Percentiles rank a stretch among this genome's conserved stretches.
phyloP scores from a whole-genome alignment of 2,329 filamentous ascomycete genomes.

The Xylariaceae sp. region DNA sequence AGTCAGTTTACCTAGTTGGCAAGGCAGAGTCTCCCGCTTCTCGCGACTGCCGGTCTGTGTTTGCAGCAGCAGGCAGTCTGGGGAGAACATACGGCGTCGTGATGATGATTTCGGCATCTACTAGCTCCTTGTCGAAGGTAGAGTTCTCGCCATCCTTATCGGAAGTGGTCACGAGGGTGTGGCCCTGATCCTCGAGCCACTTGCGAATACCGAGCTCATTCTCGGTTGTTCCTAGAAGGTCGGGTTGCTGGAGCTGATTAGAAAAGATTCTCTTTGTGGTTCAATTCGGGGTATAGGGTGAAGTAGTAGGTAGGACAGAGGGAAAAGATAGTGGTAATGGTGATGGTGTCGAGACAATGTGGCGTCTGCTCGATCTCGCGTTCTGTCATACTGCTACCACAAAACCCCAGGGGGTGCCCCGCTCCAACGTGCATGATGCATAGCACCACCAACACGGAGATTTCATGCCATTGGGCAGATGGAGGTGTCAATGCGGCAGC shows the following conservation, averaged over 20 bases:
- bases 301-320: not conserved
- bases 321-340: not conserved
- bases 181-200: conserved; percentile 96
- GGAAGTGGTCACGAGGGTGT: conserved; percentile 93
- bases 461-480: conserved; percentile 13
- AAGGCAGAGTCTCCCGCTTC: not conserved
- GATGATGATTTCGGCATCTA: conserved; percentile 97
- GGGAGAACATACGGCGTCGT: conserved; percentile 72
- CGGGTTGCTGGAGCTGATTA: conserved; percentile 53
- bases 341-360: conserved; percentile 17
- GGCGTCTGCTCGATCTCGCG: conserved; percentile 8
- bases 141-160: conserved; percentile 96
- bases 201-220: conserved; percentile 96
- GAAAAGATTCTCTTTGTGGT: conserved; percentile 21
- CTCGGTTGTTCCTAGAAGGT: conserved; percentile 89
- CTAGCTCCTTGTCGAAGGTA: conserved; percentile 89
- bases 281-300: not conserved
- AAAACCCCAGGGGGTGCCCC: not conserved
- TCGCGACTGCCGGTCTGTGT: not conserved
- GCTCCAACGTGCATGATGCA: conserved; percentile 15
- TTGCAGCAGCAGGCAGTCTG: conserved; percentile 17
- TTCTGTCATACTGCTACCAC: conserved; percentile 20
- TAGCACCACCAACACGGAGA: conserved; percentile 4
- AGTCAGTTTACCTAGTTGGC: conserved; percentile 23
- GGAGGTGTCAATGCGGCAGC: not conserved